Base-by-base conservation (phyloP, 2,329 filamentous ascomycete genomes). In the Ophioceras dolichostomum region DNA sequence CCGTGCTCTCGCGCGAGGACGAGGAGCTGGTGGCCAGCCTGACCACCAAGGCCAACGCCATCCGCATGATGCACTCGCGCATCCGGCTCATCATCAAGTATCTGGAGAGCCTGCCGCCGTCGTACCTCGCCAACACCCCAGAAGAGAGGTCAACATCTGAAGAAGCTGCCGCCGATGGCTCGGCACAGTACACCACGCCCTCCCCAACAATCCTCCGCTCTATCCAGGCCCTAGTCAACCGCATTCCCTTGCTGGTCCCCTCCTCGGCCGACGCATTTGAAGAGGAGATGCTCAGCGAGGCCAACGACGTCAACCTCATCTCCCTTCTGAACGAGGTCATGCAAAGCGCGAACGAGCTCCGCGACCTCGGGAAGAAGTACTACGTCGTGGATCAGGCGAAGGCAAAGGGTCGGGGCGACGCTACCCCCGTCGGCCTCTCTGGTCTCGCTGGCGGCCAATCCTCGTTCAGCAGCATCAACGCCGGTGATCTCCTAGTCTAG, bases 21-120 rank as follows among this genome's bases (percentile, higher is more conserved):
- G 69, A 77, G 38, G 74, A 79, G 54, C 64, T 72, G 52, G 65
- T 79, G 39, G 66, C 73, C 19, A 64, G 73, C 13, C 74, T 98
- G 17, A 91, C 80, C 20, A 83, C 87, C 42, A 94, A 94, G 51
- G 74, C 82, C 44, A 96, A 95, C 58, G 88, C 91, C 19, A 81
- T 95, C 52, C 89, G 87, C 61, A 95, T 94, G 78, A 75, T 98
- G 20, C 79, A 89, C 50, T 75, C 79, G 6, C 76, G 84, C 35
- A 75, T 91, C 47, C 69, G 73, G 32, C 70, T 89, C 39, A 71
- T 89, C 46, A 71, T 72, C 41, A 68, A 68, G n/a, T 96, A 95
- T 54, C 75, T 98, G 33, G 67, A 79, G 44, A 72, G 70, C 12
- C 70, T 91, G 2, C 81, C 83, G 1, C 67, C 74, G 7, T 78